Percentiles rank a stretch among this genome's conserved stretches.
These are phyloP conservation scores for Guyanaporus albipodus DNA, from an alignment of 768 basidiomycete genomes.

Conservation along the genomic window DNA sequence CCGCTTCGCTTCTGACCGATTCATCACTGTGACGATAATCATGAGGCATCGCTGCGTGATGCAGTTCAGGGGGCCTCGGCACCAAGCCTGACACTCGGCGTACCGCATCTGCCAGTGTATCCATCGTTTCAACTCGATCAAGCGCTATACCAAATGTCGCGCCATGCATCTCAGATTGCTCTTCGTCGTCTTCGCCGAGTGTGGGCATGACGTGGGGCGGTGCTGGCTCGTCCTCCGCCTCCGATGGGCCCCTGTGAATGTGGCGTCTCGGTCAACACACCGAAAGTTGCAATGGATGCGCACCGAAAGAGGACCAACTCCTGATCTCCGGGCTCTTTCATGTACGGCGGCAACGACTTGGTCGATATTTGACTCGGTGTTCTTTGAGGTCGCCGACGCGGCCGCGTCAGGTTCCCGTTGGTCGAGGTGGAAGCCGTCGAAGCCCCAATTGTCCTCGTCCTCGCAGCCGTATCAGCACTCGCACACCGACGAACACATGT, in stretches of 20 bases:
- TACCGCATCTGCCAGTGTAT: slow-evolving; percentile 21
- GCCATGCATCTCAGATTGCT: slow-evolving; percentile 6
- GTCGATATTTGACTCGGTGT: slow-evolving; percentile 83
- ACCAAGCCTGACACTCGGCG: slow-evolving; percentile 3
- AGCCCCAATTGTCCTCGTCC: background rate
- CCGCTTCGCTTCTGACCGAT: slow-evolving; percentile 22
- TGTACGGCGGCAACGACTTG: slow-evolving; percentile 71
- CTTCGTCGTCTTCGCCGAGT: slow-evolving; percentile 25
- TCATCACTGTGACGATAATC: slow-evolving; percentile 15
- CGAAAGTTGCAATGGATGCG: slow-evolving; percentile 5
- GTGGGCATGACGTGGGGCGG: slow-evolving; percentile 11
- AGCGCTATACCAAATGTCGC: slow-evolving; percentile 18
- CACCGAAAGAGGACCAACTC: slow-evolving; percentile 69
- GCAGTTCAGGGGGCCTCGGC: slow-evolving; percentile 12
- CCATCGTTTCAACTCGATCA: slow-evolving; percentile 22
- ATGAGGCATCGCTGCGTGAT: background rate
- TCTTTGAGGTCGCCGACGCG: slow-evolving; percentile 39
- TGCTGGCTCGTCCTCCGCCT: slow-evolving; percentile 19
- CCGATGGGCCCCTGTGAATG: slow-evolving; percentile 27
- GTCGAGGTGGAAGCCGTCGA: background rate
- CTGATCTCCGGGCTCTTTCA: slow-evolving; percentile 79
- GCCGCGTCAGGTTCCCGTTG: slow-evolving; percentile 12
- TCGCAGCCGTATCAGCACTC: background rate
- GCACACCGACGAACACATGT: slow-evolving; percentile 22
- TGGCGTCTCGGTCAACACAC: no score